phyloP scores from a whole-genome alignment of 345 rosid species.

The Carallia pectinifolia region DNA sequence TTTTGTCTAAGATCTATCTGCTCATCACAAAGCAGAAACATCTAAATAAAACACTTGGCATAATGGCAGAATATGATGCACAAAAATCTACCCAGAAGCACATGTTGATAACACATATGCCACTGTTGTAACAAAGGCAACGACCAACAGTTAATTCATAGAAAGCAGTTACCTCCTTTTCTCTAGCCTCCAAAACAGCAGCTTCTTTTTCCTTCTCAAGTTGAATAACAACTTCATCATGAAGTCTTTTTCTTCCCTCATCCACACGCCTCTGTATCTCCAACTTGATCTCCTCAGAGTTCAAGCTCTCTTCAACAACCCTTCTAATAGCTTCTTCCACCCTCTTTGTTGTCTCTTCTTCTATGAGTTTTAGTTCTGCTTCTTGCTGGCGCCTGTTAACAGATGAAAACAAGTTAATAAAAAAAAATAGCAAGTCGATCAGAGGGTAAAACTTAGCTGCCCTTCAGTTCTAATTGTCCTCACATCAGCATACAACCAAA shows the following conservation, averaged over 20 bases:
- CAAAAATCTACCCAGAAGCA: background rate
- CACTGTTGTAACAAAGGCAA: background rate
- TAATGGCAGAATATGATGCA: too few species aligned
- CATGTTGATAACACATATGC: background rate
- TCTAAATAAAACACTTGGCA: background rate
- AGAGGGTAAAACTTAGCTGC: constrained; percentile 8
- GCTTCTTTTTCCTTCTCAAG: constrained; percentile 86
- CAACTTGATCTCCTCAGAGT: constrained; percentile 57
- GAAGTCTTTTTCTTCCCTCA: constrained; percentile 70
- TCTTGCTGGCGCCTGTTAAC: constrained; percentile 83
- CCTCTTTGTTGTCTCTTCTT: constrained; percentile 88
- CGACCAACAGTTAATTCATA: background rate
- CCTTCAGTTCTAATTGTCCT: constrained; percentile 33
- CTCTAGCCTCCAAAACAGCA: constrained; percentile 59
- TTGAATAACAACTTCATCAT: constrained; percentile 68
- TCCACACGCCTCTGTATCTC: constrained; percentile 67
- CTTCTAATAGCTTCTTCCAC: constrained; percentile 74
- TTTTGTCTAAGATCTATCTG: background rate
- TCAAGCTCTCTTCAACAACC: constrained; percentile 80
- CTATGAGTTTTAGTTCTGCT: constrained; percentile 81
- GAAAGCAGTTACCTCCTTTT: constrained; percentile 60
- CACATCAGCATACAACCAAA: constrained; percentile 34
- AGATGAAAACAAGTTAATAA: constrained; percentile 32
- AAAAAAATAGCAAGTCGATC: constrained; percentile 27
- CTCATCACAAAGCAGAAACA: background rate